Percentiles rank a stretch among this genome's conserved stretches.
These are phyloP conservation scores for Porodaedalea pini DNA, from an alignment of 1,284 basidiomycete species.

Conservation along the genomic window DNA sequence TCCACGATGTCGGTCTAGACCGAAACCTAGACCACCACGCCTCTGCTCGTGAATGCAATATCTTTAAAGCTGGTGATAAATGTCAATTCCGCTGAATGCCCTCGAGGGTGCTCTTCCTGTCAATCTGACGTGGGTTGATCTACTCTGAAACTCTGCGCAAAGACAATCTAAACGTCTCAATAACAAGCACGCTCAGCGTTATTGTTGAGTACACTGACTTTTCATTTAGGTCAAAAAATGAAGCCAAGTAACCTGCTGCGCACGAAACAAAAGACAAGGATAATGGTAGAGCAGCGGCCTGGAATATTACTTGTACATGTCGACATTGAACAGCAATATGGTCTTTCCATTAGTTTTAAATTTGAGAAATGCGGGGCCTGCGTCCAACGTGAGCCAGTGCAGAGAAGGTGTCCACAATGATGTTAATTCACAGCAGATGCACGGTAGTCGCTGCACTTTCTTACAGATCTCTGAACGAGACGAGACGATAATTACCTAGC, in stretches of 20 bases:
- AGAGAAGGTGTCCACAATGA: slow-evolving; percentile 98
- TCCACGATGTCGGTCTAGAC: too few species aligned
- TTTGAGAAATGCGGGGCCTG: slow-evolving; percentile 75
- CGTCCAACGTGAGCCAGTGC: slow-evolving; percentile 96
- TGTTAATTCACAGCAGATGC: slow-evolving; percentile 95
- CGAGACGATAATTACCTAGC: too few species aligned
- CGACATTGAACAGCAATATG: slow-evolving; percentile 83
- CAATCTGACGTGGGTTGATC: slow-evolving; percentile 85
- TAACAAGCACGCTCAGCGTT: slow-evolving; percentile 80
- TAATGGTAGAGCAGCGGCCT: slow-evolving; percentile 85
- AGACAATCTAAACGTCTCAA: slow-evolving; percentile 97
- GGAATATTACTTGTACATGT: slow-evolving; percentile 95
- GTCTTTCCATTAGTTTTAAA: slow-evolving; percentile 88
- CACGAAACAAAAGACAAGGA: slow-evolving; percentile 87
- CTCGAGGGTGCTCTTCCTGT: slow-evolving; percentile 85
- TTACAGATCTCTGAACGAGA: too few species aligned
- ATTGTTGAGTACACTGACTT: slow-evolving; percentile 34
- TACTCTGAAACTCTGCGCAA: slow-evolving; percentile 95
- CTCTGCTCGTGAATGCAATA: too few species aligned
- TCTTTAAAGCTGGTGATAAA: too few species aligned
- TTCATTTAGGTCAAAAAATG: slow-evolving; percentile 35
- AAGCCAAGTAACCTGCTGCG: slow-evolving; percentile 72
- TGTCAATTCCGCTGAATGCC: slow-evolving; percentile 80
- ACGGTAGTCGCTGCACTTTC: slow-evolving; percentile 89
- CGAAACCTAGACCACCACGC: too few species aligned